phyloP scores from a whole-genome alignment of 345 rosid genomes.

The Salix exigua region DNA sequence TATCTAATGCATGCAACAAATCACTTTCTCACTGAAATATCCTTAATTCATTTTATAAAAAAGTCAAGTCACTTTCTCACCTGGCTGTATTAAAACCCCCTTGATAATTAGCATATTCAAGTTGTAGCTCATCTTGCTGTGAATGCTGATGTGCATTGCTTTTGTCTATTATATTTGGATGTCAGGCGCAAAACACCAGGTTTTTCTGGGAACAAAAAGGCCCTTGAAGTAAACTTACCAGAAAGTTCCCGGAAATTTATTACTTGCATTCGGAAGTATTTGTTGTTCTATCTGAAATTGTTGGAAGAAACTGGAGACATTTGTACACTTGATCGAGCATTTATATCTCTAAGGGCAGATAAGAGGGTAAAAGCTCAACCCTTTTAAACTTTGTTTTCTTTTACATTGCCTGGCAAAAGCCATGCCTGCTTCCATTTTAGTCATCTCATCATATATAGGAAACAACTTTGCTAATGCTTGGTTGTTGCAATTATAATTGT shows the following conservation, averaged over 20 bases:
- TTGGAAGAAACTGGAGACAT: conserved; percentile 87
- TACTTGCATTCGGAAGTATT: conserved; percentile 86
- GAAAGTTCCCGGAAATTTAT: conserved; percentile 97
- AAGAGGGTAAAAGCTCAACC: conserved; percentile 64
- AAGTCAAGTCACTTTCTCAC: background rate
- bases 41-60: background rate
- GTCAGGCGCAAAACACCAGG: conserved; percentile 83
- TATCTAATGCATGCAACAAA: background rate
- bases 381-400: conserved; percentile 1
- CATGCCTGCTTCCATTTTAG: conserved; percentile 4
- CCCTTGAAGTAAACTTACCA: conserved; percentile 85
- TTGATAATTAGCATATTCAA: background rate
- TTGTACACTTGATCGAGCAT: conserved; percentile 81
- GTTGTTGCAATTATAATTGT: background rate
- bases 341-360: conserved; percentile 75
- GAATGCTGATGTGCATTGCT: background rate
- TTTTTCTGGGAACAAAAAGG: conserved; percentile 71
- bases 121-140: background rate
- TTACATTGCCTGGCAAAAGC: background rate
- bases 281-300: conserved; percentile 78
- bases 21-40: background rate
- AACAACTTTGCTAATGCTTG: background rate
- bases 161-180: conserved; percentile 9
- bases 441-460: background rate
- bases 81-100: background rate